Evolutionary conservation across 768 basidiomycete species (phyloP).

Genomic region (Leccinum aurantiacum): DNA sequence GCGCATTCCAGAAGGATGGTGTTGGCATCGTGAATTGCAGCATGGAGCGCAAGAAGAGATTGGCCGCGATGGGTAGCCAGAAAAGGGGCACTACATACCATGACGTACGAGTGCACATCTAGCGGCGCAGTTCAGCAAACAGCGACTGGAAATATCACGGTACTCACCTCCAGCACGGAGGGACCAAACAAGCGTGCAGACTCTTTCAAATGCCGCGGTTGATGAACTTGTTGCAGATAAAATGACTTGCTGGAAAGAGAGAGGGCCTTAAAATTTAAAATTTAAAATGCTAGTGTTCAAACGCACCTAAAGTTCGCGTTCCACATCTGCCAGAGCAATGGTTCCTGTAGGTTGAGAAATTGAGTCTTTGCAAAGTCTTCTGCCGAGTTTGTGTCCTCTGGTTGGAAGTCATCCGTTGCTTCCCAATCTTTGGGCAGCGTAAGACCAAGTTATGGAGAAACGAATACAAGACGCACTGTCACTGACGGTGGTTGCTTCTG

Average conservation of each 20-base stretch:
- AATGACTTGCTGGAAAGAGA: constrained; percentile 72
- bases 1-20: constrained; percentile 59
- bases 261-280: background rate
- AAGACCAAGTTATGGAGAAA: constrained; percentile 7
- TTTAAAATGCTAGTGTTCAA: background rate
- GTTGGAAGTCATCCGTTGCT: constrained; percentile 85
- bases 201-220: constrained; percentile 83
- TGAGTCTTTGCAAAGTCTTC: constrained; percentile 86
- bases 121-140: constrained; percentile 2
- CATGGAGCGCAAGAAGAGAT: constrained; percentile 80
- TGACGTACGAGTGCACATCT: constrained; percentile 80
- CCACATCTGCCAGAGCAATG: constrained; percentile 86
- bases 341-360: constrained; percentile 88
- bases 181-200: constrained; percentile 88
- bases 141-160: background rate
- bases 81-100: constrained; percentile 94
- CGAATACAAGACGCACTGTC: constrained; percentile 57
- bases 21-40: constrained; percentile 76
- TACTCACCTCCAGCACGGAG: constrained; percentile 70
- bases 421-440: constrained; percentile 68
- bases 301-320: constrained; percentile 75
- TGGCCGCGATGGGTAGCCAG: constrained; percentile 85
- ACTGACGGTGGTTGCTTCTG: constrained; percentile 68
- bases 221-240: constrained; percentile 95
- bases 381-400: constrained; percentile 80